Conservation (phyloP, 1,284 basidiomycete species). For the Puccinia coronata region DNA sequence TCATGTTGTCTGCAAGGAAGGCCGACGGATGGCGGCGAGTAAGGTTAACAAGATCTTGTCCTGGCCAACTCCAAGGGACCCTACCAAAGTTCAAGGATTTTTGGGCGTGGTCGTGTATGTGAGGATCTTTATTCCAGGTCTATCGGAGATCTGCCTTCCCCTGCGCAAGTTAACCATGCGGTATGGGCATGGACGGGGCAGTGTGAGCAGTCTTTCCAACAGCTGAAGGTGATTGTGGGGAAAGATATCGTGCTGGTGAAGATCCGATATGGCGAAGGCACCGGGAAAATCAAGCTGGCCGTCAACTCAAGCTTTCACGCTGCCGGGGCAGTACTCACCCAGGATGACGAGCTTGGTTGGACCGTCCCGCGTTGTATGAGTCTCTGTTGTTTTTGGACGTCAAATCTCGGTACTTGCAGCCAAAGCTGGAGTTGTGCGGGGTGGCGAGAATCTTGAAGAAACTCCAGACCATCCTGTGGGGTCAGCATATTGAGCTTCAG, state of each 20-base stretch:
- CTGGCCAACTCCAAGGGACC: not conserved
- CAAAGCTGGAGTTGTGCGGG: not conserved
- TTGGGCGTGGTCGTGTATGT: not conserved
- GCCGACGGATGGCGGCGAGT: not conserved
- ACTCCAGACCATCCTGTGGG: not conserved
- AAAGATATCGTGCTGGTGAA: not conserved
- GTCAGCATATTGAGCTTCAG: not conserved
- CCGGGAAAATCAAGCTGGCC: not conserved
- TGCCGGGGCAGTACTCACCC: too few species aligned
- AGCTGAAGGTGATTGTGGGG: not conserved
- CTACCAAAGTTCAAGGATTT: not conserved
- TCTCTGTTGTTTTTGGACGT: not conserved
- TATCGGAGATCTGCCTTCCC: not conserved
- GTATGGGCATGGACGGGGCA: not conserved
- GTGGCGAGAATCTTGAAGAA: not conserved
- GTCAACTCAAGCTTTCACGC: not conserved
- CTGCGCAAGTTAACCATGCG: not conserved
- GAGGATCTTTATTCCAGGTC: conserved; percentile 9
- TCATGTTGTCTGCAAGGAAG: not conserved
- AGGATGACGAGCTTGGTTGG: not conserved
- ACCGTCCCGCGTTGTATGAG: not conserved
- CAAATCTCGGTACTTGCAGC: not conserved
- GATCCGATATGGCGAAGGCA: not conserved
- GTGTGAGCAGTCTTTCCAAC: not conserved
- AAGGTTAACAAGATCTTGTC: not conserved